Base-by-base conservation (phyloP, 129 eudicot species). In the Oenanthe sinensis region DNA sequence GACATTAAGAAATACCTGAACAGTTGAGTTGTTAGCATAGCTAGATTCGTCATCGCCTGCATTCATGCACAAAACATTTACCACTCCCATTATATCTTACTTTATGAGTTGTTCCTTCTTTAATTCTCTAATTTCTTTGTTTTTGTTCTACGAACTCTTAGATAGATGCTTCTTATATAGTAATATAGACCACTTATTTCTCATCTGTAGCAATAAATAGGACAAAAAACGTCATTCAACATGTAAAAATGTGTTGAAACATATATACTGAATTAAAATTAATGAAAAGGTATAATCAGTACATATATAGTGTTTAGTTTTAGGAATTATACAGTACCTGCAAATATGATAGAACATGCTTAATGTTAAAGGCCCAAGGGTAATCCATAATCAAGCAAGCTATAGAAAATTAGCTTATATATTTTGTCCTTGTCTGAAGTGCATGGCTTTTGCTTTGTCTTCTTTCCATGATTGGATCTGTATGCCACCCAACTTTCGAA, bases 21-120 rank as follows among this genome's bases (percentile, higher is more conserved):
- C 3, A 4, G 14, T 14, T 24, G 77, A 74, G 58, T 74, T 74
- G 58, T n/a, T 74, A 33, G 77, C 77, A 47, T 74, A 74, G 77
- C 77, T 74, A 46, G 77, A 45, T 46, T 74, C 42, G 19, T 54
- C 63, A n/a, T 74, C 52, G 22, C 77, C 44, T 5, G 62, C 43
- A 26, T 74, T 74, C 77, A 74, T 74, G 60, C 50, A 54, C 22
- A 74, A 5, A 26, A 74, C 62, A 24, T 74, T 74, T 47, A 33
- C 39, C 42, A 30, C 58, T 33, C 2, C 77, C 77, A 74, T 74
- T 14, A 1, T 49, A 37, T 11, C 14, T 36, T 70, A 3, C 44
- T 33, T 16, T 68, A 0, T 26, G 8, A 8, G 14, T 13, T 26
- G 39, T 63, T 24, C 28, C 30, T 55, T 28, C 19, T 28, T 55